phyloP scores from a whole-genome alignment of 2,329 filamentous ascomycete species.

The Bipolaris victoriae region DNA sequence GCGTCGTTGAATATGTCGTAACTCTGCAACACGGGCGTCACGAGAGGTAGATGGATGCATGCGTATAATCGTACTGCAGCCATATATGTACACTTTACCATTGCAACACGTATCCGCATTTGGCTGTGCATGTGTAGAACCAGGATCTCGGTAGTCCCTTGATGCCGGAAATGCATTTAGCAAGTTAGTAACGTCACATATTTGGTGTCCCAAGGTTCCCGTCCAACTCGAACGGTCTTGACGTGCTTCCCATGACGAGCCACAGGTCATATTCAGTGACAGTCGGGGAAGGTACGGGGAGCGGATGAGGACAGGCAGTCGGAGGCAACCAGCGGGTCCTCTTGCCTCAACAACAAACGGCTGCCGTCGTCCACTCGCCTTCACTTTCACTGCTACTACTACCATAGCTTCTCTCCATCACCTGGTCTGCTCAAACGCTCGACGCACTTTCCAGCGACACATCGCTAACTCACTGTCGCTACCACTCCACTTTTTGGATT shows the following conservation, averaged over 20 bases:
- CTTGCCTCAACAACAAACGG: background rate
- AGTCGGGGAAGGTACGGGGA: conserved; percentile 8
- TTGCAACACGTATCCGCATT: background rate
- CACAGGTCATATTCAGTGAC: background rate
- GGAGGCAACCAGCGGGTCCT: background rate
- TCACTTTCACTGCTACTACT: conserved; percentile 24
- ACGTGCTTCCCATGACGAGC: background rate
- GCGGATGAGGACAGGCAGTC: background rate
- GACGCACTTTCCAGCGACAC: conserved; percentile 22
- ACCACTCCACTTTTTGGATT: conserved; percentile 17
- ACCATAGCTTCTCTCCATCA: conserved; percentile 12
- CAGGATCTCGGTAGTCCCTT: background rate
- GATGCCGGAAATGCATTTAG: background rate
- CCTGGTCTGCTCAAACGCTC: conserved; percentile 21
- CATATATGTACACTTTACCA: background rate
- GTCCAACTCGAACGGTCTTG: background rate
- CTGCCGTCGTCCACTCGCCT: conserved; percentile 7
- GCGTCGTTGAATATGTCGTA: conserved; percentile 6
- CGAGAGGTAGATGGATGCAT: background rate
- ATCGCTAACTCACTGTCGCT: conserved; percentile 21
- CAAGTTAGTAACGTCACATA: background rate
- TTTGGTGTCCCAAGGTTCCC: background rate
- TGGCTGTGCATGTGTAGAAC: background rate
- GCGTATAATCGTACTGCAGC: background rate
- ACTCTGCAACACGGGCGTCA: background rate